Base-by-base conservation (phyloP, 768 basidiomycete genomes). In the Russula abietina region DNA sequence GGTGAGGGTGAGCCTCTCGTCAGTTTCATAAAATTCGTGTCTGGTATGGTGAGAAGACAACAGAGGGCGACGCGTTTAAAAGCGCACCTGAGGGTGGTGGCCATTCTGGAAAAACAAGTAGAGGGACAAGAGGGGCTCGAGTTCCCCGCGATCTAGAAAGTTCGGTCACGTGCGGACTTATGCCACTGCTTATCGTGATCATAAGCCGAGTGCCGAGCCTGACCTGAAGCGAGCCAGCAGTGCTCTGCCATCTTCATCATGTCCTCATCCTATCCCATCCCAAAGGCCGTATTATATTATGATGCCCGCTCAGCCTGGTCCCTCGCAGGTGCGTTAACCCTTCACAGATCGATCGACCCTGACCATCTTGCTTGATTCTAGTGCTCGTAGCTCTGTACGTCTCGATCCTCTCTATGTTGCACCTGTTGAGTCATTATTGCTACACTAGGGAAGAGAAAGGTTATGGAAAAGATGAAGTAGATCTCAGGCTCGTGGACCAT, bases 11-110 rank as follows among this genome's bases (percentile, higher is more conserved):
- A 92, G 71, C 65, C 71, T 79, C 63, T 92, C 88, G 68, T 93
- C 91, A 14, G 86, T 88, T 75, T 93, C 91, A 73, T 93, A 93
- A 73, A 88, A 93, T 73, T 91, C 90, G 76, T 93, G 85, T 73
- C 36, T 51, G 32, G 60, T 41, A 61, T 38, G 52, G 50, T 38
- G 48, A 48, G 58, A 38, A 30, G 6, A 11, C 9, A 28, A 26
- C 26, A 33, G 26, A 28, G 9, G 46, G 41, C 28, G 16, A 50
- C 16, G 17, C 32, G 53, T 49, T n/a, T 32, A 17, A 17, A 41
- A 46, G 43, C 55, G 12, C 36, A 68, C 62, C 61, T 63, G 12
- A 67, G n/a, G 22, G 53, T 41, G 33, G 66, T 52, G 33, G 66
- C 46, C 55, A 51, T 64, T 49, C 2, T 17, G 16, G 36, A 12